Percentiles rank a stretch among this genome's conserved stretches.
Conservation (phyloP, 2,329 filamentous ascomycete genomes). For the Aspergillus candidus region DNA sequence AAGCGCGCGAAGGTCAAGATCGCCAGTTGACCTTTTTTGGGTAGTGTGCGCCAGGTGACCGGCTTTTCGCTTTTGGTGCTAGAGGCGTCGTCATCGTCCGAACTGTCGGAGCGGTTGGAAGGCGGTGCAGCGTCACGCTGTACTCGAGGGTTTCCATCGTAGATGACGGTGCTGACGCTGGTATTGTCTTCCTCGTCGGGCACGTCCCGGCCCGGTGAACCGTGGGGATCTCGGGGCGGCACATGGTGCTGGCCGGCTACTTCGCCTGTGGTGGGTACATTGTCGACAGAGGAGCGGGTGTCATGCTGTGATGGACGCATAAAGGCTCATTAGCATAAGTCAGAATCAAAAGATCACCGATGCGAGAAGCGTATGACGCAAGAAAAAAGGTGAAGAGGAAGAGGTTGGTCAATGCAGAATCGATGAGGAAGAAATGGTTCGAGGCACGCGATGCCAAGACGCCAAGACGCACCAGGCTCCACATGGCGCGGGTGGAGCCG, state of each 20-base stretch:
- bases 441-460: too few relatives aligned
- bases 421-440: neutral
- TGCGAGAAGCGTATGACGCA: neutral
- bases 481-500: too few relatives aligned
- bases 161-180: slow-evolving; percentile 16
- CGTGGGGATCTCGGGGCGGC: neutral
- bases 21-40: slow-evolving; percentile 68
- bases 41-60: slow-evolving; percentile 66
- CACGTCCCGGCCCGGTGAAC: neutral
- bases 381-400: neutral
- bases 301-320: neutral
- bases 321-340: neutral
- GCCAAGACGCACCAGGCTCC: too few relatives aligned
- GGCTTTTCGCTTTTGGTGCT: slow-evolving; percentile 32
- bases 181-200: slow-evolving; percentile 10
- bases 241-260: neutral
- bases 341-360: neutral
- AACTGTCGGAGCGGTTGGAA: slow-evolving; percentile 10
- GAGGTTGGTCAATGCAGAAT: neutral
- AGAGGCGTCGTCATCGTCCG: slow-evolving; percentile 9
- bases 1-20: slow-evolving; percentile 73
- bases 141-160: slow-evolving; percentile 6
- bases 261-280: neutral
- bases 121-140: slow-evolving; percentile 8
- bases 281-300: neutral